Evolutionary conservation across 306 rosid genomes (phyloP).

Genomic region (Herpetospermum pedunculosum): DNA sequence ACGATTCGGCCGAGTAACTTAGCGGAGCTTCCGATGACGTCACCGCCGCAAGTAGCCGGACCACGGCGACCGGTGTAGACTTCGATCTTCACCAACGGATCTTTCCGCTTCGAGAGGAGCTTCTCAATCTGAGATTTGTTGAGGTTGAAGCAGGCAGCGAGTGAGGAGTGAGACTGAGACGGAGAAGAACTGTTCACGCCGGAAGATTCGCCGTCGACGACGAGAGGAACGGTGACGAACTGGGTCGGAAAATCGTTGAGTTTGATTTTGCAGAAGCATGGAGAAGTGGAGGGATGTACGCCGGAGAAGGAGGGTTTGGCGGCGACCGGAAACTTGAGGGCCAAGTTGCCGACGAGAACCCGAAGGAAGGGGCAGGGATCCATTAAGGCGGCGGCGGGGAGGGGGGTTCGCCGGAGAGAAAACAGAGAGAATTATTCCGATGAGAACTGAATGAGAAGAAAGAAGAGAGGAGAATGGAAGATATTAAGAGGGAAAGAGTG

Average conservation of each 20-base stretch:
- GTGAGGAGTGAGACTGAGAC: constrained; percentile 25
- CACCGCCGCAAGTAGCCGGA: constrained; percentile 19
- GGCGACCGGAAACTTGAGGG: constrained; percentile 36
- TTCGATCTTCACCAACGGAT: constrained; percentile 23
- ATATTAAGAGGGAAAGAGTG: constrained; percentile 2
- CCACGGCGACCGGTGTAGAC: constrained; percentile 29
- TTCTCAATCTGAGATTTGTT: constrained; percentile 35
- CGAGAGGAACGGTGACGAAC: constrained; percentile 31
- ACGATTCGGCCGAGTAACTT: constrained; percentile 36
- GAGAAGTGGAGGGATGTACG: constrained; percentile 40
- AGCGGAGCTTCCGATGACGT: constrained; percentile 9
- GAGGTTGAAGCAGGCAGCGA: constrained; percentile 46
- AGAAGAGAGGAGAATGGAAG: not conserved
- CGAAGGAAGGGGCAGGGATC: constrained; percentile 78
- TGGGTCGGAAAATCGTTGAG: constrained; percentile 29
- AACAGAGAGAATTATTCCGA: not conserved
- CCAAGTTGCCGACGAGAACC: constrained; percentile 60
- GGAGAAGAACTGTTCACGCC: constrained; percentile 1
- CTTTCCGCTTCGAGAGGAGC: constrained; percentile 15
- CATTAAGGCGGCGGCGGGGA: constrained; percentile 16
- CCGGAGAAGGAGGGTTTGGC: constrained; percentile 40
- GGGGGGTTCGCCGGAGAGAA: not conserved
- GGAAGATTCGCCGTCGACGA: not conserved
- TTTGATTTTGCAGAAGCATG: constrained; percentile 52
- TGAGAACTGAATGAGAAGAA: not conserved